Evolutionary conservation across 2,329 filamentous ascomycete species (phyloP), one percentile per base, ranked within the genome.

Genomic region (Pyrenophora teres): DNA sequence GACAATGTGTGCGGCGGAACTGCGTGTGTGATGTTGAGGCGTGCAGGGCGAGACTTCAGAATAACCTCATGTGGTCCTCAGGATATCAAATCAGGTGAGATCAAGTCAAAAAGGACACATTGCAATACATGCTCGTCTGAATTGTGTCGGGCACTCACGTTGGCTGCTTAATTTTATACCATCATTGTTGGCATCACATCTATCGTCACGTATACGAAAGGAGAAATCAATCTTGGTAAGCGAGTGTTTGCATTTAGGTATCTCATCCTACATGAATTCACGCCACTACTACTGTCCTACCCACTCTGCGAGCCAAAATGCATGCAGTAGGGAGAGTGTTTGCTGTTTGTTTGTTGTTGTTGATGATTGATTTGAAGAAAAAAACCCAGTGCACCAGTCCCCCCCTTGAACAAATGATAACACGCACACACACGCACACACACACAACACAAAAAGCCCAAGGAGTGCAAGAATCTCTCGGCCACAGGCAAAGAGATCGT

Each of bases 401-500:
- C 6, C 10, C 27, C 10, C 10, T 46, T 45, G 44, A 43, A 49
- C 32, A 48, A 55, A 56, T 48, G 46, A 46, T 56, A 54, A 57
- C 19, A 21, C 19, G 19, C 19, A 57, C 19, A 21, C 19, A 57
- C 19, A 21, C 19, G 19, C 19, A 57, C 19, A 21, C 19, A 5
- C 19, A 56, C 30, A 58, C 57, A 48, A 55, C 55, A 54, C 30
- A 25, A 53, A 63, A 60, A 54, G 56, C 54, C 51, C 61, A 70
- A 68, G 52, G 68, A 71, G 60, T 70, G 66, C 68, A 70, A 67
- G 59, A 65, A 71, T 60, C 60, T 59, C 59, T 56, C 19, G 64
- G 69, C 70, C 70, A 51, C 70, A 70, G 70, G 70, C 69, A 41
- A 37, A 60, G 57, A 65, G 61, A 59, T 71, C 68, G 65, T 70